phyloP scores from a whole-genome alignment of 83 land plant species.

The Thuja plicata region DNA sequence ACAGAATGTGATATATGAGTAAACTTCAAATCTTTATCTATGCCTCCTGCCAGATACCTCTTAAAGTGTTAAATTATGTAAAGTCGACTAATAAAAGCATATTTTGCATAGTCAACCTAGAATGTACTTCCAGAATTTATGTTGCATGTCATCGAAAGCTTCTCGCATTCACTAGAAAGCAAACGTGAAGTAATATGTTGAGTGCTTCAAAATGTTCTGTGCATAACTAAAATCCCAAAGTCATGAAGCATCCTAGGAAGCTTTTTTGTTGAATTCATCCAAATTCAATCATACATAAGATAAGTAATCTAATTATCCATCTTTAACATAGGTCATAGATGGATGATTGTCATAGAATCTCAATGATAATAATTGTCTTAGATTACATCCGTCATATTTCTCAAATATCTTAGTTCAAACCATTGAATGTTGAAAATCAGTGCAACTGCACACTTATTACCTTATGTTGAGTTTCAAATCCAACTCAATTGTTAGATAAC shows the following conservation, averaged over 20 bases:
- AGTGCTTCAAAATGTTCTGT: not conserved
- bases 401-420: conserved; percentile 1
- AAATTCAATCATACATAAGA: not conserved
- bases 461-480: not conserved
- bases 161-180: not conserved
- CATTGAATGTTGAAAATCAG: conserved; percentile 4
- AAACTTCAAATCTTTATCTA: not conserved
- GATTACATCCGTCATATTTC: conserved; percentile 4
- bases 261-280: not conserved
- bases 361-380: not conserved
- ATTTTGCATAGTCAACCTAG: not conserved
- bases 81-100: not conserved
- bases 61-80: not conserved
- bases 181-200: not conserved
- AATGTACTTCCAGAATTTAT: not conserved
- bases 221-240: not conserved
- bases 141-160: not conserved
- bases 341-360: not conserved
- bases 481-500: conserved; percentile 2
- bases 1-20: not conserved
- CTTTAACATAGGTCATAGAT: not conserved
- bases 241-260: not conserved
- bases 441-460: not conserved
- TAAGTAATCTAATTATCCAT: not conserved
- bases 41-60: not conserved